Evolutionary conservation across 805 yeast genomes (phyloP), one percentile per base, ranked within the genome.

Genomic region (Scheffersomyces lignosus): DNA sequence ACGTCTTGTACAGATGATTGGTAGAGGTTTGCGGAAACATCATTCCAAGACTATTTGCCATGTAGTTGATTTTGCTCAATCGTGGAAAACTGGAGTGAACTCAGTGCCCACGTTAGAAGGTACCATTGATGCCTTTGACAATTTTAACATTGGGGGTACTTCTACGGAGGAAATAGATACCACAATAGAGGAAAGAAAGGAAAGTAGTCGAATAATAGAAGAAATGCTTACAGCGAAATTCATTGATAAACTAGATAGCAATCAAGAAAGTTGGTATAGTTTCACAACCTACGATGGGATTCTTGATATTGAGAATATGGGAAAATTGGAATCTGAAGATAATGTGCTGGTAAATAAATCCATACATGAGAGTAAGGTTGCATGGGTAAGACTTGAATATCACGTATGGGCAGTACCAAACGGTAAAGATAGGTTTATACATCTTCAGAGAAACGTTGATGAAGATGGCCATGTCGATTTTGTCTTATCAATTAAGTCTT

Each of bases 1-100:
- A 0, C 61, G 90, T 29, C 60, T 87, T 25, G 71, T 80, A 13
- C 98, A 90, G 54, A 90, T 90, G 96, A 73, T 90, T 14, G 98
- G 98, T 0, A 70, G 98, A 38, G 98, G 97, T 0, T 62, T 90
- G 27, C 63, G 98, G 25, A 47, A 77, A 10, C 80, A 79, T 49
- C 64, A 71, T 2, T 77, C 73, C 0, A 90, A 90, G 52, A 58
- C 69, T 2, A 64, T 69, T 41, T 88, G 97, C 51, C 83, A 82
- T 49, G 71, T 90, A 4, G 71, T 87, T 1, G 96, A 89, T 54
- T 78, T 88, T 58, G 86, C 81, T n/a, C 85, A 81, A 8, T 71
- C 81, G 0, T 66, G 66, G 10, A 66, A 64, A n/a, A 64, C 67
- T 0, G 83, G 83, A 3, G 64, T 82, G 3, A 70, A 70, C 10